Conservation (phyloP, 108 stramenopile genomes). For the Fragilariopsis cylindrus region DNA sequence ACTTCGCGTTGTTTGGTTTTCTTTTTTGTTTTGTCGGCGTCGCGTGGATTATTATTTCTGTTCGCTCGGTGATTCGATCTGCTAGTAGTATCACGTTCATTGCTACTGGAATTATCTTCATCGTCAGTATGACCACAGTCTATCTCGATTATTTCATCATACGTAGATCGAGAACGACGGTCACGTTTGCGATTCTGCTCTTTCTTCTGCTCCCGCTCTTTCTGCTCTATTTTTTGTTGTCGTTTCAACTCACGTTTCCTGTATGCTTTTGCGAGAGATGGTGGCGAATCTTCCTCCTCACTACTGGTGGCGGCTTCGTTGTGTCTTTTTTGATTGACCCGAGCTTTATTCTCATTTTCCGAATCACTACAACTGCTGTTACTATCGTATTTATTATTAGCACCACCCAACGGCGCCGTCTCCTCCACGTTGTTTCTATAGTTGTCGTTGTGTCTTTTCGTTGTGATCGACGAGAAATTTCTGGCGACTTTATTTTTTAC, state of each 20-base stretch:
- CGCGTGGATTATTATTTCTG: neutral
- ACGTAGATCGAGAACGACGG: neutral
- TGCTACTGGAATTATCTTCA: neutral
- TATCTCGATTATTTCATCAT: neutral
- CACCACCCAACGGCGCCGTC: too few species aligned
- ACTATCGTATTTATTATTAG: too few species aligned
- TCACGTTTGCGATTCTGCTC: neutral
- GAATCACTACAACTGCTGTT: too few species aligned
- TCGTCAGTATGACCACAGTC: neutral
- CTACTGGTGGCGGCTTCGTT: too few species aligned
- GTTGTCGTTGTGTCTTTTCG: too few species aligned
- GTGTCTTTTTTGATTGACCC: too few species aligned
- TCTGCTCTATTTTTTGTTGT: neutral
- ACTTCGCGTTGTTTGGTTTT: neutral
- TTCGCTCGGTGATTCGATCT: neutral
- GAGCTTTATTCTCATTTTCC: too few species aligned
- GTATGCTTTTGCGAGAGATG: slow-evolving; percentile 1
- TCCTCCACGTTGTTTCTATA: too few species aligned
- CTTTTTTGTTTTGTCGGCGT: neutral
- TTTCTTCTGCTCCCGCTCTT: neutral
- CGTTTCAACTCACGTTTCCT: neutral
- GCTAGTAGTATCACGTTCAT: neutral
- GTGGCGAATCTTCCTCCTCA: neutral
- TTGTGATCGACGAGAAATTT: too few species aligned
- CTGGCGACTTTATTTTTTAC: too few species aligned